These are phyloP conservation scores for Eucommia ulmoides DNA, from an alignment of 257 asterid species.

Conservation along the genomic window DNA sequence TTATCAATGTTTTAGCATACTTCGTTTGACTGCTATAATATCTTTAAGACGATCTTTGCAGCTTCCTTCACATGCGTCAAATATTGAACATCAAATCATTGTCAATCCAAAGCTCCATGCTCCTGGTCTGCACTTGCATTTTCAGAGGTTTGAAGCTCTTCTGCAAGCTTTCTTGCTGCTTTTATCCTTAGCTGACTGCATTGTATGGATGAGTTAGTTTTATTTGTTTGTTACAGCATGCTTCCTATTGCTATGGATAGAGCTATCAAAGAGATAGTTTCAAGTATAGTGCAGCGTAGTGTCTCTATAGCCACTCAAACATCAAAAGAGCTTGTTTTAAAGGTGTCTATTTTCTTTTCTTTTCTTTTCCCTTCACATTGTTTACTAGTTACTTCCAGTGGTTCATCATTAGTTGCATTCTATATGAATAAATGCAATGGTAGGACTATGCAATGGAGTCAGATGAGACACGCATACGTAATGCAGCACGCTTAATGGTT, in stretches of 20 bases:
- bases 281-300: slow-evolving; percentile 86
- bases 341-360: slow-evolving; percentile 27
- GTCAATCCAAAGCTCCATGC: slow-evolving; percentile 71
- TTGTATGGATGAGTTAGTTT: background rate
- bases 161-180: slow-evolving; percentile 2
- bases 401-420: slow-evolving; percentile 1
- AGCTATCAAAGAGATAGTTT: slow-evolving; percentile 86
- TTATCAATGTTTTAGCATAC: slow-evolving; percentile 6
- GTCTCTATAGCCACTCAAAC: slow-evolving; percentile 97
- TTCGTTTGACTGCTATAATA: slow-evolving; percentile 1
- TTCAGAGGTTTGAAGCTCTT: slow-evolving; percentile 64
- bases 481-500: slow-evolving; percentile 97
- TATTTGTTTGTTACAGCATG: slow-evolving; percentile 40
- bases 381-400: background rate
- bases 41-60: slow-evolving; percentile 18
- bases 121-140: slow-evolving; percentile 56
- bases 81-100: slow-evolving; percentile 81
- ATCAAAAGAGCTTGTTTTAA: slow-evolving; percentile 87
- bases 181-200: slow-evolving; percentile 1
- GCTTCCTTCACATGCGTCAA: slow-evolving; percentile 67
- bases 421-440: slow-evolving; percentile 4
- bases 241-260: slow-evolving; percentile 91
- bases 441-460: slow-evolving; percentile 98
- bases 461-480: slow-evolving; percentile 80
- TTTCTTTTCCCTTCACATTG: background rate